A percentile compares a stretch with the other conserved stretches of the same genome.
These are phyloP conservation scores for Boletus hoseneyae DNA, from an alignment of 1,284 basidiomycete species.

Conservation along the genomic window DNA sequence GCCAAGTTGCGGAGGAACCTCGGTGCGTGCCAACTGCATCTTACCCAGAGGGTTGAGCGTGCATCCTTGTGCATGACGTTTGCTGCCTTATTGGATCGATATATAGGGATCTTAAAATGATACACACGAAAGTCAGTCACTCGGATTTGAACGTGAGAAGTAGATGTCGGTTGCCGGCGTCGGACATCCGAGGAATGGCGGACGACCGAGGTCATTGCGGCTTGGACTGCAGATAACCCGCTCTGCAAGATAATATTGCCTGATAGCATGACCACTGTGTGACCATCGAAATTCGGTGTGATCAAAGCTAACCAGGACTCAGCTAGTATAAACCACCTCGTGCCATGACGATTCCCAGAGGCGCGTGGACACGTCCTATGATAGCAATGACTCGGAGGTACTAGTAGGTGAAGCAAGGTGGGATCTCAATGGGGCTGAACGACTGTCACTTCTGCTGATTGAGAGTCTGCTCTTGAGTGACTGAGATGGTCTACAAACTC, in stretches of 20 bases:
- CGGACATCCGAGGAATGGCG: conserved; percentile 1
- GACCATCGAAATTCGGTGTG: background rate
- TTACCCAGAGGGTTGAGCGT: background rate
- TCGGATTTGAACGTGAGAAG: background rate
- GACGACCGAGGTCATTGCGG: background rate
- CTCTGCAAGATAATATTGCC: background rate
- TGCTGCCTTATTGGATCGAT: background rate
- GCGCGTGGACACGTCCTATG: too few species aligned
- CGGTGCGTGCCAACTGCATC: background rate
- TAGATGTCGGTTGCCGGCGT: conserved; percentile 1
- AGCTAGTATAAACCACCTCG: too few species aligned
- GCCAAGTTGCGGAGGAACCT: background rate
- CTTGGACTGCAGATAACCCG: background rate
- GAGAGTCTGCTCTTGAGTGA: too few species aligned
- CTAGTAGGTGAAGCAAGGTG: too few species aligned
- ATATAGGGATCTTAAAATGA: background rate
- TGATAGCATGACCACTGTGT: background rate
- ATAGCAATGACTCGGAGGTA: too few species aligned
- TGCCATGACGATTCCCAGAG: too few species aligned
- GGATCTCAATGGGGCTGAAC: too few species aligned
- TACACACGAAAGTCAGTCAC: background rate
- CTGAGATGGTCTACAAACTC: too few species aligned
- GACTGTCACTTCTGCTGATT: too few species aligned
- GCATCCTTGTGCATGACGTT: background rate
- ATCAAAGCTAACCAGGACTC: background rate